Evolutionary conservation across 164 flowering plant genomes (phyloP).

Genomic region (Brasenia schreberi): DNA sequence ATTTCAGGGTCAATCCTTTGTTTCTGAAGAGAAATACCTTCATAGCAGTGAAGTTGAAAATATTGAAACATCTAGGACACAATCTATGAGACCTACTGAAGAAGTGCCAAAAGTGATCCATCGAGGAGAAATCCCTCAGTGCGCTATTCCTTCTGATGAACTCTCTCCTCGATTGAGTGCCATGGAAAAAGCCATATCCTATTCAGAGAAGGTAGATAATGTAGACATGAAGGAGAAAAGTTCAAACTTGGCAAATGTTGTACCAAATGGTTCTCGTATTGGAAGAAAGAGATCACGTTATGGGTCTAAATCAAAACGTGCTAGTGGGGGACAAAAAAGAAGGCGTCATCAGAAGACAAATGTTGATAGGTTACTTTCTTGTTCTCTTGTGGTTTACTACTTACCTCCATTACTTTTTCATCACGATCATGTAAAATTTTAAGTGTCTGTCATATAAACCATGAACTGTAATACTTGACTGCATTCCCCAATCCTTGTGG

Average conservation of each 20-base stretch:
- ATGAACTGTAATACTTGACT: no score
- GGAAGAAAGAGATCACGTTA: slow-evolving; percentile 28
- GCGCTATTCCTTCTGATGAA: slow-evolving; percentile 6
- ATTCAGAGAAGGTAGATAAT: background rate
- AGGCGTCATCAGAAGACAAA: slow-evolving; percentile 25
- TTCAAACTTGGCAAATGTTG: background rate
- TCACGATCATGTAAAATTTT: no score
- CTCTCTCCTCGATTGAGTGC: slow-evolving; percentile 11
- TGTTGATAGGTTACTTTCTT: background rate
- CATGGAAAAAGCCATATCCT: background rate
- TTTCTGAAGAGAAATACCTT: slow-evolving; percentile 1
- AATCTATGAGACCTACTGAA: slow-evolving; percentile 6
- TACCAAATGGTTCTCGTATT: slow-evolving; percentile 5
- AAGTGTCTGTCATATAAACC: no score
- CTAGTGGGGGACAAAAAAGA: slow-evolving; percentile 21
- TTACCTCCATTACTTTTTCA: no score
- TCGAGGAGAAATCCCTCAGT: slow-evolving; percentile 21
- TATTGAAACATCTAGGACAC: slow-evolving; percentile 2
- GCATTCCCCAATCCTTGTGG: no score
- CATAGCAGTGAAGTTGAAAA: slow-evolving; percentile 2
- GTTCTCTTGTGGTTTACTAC: no score
- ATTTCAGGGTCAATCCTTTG: slow-evolving; percentile 7
- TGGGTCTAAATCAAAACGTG: slow-evolving; percentile 15
- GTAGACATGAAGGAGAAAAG: background rate
- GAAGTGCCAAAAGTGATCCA: slow-evolving; percentile 33